Conservation (phyloP, 495 filamentous ascomycete species). For the Copromyces sp. region DNA sequence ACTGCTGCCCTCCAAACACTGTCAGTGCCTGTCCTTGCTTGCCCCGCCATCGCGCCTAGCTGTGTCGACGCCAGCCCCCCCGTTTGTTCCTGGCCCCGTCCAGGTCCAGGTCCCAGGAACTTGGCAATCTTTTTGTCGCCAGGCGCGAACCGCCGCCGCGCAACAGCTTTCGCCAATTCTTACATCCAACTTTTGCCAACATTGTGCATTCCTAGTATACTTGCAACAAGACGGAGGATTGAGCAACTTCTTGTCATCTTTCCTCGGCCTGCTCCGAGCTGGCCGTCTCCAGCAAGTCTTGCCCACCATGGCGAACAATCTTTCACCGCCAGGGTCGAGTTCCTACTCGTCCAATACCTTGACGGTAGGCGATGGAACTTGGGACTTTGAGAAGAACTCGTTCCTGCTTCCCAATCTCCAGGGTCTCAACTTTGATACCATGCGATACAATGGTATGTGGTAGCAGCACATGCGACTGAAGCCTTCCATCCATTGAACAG, state of each 20-base stretch:
- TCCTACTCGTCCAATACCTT: constrained; percentile 75
- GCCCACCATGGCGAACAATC: constrained; percentile 41
- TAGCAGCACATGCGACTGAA: not conserved
- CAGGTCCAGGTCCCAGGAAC: not conserved
- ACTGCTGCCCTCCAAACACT: not conserved
- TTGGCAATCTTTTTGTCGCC: not conserved
- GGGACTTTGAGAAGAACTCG: constrained; percentile 73
- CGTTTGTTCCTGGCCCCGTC: not conserved
- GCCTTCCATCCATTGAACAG: not conserved
- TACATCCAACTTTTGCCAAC: not conserved
- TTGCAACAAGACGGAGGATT: not conserved
- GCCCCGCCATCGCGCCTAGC: not conserved
- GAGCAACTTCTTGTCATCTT: not conserved
- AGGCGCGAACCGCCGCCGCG: not conserved
- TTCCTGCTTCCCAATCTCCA: constrained; percentile 82
- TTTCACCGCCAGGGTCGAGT: constrained; percentile 72
- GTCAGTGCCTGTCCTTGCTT: not conserved
- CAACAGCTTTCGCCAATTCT: not conserved
- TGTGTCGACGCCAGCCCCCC: not conserved
- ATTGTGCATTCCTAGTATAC: not conserved
- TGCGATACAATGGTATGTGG: constrained; percentile 80
- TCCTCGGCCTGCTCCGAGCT: constrained; percentile 6
- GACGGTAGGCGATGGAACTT: constrained; percentile 84
- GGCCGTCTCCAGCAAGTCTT: constrained; percentile 5
- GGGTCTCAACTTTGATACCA: constrained; percentile 86